Conservation (phyloP, 2,329 filamentous ascomycete genomes). For the Paecilomyces formosus region DNA sequence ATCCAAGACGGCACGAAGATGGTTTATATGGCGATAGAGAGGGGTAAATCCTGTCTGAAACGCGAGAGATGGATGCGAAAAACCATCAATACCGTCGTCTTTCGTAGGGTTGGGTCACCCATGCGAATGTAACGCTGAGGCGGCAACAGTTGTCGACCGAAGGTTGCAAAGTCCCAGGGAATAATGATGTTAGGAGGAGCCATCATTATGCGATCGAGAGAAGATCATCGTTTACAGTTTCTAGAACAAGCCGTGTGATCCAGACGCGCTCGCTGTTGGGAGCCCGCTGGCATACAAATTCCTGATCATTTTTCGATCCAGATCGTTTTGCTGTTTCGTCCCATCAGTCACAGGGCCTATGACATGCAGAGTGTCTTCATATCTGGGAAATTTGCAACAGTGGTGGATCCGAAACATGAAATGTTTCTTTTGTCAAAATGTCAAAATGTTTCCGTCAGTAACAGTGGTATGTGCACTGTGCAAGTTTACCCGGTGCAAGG, state of each 20-base stretch:
- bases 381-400: not conserved
- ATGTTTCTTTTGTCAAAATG: not conserved
- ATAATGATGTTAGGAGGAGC: not conserved
- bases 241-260: not conserved
- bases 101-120: not conserved
- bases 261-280: not conserved
- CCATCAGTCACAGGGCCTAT: not conserved
- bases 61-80: not conserved
- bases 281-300: not conserved
- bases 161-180: not conserved
- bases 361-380: not conserved
- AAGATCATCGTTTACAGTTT: not conserved
- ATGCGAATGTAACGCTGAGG: not conserved
- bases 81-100: not conserved
- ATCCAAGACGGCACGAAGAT: not conserved
- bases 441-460: not conserved
- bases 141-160: not conserved
- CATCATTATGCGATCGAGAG: not conserved
- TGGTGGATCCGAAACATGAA: not conserved
- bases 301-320: not conserved
- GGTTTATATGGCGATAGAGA: not conserved
- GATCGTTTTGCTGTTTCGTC: not conserved
- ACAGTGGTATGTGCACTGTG: not conserved
- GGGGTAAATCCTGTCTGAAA: not conserved
- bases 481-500: not conserved